These are phyloP conservation scores for Colletotrichum spaethianum DNA, from an alignment of 2,329 filamentous ascomycete species.

Conservation along the genomic window DNA sequence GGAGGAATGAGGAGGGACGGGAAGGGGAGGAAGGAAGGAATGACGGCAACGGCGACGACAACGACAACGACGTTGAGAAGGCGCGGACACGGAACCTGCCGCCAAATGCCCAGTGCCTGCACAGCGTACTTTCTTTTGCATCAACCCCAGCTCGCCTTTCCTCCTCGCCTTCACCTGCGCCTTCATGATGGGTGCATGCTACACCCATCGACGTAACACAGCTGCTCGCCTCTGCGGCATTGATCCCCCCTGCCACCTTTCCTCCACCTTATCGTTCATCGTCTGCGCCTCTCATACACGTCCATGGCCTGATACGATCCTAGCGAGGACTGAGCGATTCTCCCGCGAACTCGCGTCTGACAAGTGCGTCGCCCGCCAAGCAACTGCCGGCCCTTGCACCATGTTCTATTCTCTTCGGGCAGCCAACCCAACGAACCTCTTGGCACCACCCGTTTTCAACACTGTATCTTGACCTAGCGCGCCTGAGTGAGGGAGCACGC, in stretches of 20 bases:
- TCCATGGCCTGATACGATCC: not conserved
- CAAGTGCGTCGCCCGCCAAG: conserved; percentile 11
- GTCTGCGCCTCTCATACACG: not conserved
- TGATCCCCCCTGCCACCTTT: not conserved
- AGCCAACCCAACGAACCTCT: not conserved
- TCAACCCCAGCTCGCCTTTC: not conserved
- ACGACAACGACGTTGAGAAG: not conserved
- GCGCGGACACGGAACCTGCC: not conserved
- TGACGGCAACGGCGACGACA: not conserved
- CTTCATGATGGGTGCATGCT: too few relatives aligned
- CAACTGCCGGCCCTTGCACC: conserved; percentile 12
- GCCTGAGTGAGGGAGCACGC: not conserved
- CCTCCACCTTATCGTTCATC: not conserved
- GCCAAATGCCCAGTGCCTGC: not conserved
- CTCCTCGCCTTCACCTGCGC: not conserved
- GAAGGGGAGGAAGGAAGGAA: not conserved
- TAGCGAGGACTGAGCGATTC: not conserved
- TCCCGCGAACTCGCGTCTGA: conserved; percentile 4
- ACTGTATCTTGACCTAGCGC: not conserved
- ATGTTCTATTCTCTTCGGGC: too few relatives aligned
- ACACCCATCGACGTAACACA: not conserved
- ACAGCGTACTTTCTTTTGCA: not conserved
- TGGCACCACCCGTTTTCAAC: not conserved
- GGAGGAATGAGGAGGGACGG: not conserved
- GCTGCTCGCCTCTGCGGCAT: not conserved